Conservation (phyloP, 441 rosid species). For the Monsonia emarginata region DNA sequence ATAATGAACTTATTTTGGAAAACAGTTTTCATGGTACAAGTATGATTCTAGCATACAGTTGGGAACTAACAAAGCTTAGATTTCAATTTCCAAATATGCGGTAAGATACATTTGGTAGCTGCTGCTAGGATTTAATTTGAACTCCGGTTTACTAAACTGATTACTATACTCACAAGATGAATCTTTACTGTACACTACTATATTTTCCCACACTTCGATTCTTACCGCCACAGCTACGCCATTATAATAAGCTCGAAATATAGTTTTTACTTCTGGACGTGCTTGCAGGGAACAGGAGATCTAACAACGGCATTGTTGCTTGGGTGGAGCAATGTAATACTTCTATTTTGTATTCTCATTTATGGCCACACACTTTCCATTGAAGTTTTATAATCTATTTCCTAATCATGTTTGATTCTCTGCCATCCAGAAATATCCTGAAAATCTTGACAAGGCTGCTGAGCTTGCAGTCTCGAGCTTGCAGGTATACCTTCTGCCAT, state of each 20-base stretch:
- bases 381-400: background rate
- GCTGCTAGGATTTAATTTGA: background rate
- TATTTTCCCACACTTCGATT: background rate
- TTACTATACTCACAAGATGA: background rate
- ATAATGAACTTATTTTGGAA: background rate
- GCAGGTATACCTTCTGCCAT: constrained; percentile 44
- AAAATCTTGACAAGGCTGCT: constrained; percentile 73
- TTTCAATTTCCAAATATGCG: background rate
- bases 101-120: background rate
- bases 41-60: background rate
- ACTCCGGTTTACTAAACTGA: background rate
- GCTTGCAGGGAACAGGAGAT: constrained; percentile 90
- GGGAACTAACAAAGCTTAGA: too few relatives aligned
- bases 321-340: constrained; percentile 94
- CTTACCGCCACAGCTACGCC: background rate
- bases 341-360: constrained; percentile 3
- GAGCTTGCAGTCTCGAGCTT: constrained; percentile 96
- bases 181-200: background rate
- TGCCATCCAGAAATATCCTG: constrained; percentile 66
- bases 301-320: constrained; percentile 90
- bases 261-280: constrained; percentile 5
- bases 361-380: background rate
- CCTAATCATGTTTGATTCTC: constrained; percentile 2
- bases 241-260: background rate
- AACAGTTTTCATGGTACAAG: background rate